phyloP scores from a whole-genome alignment of 768 basidiomycete species.

The Sarcomyxa edulis region DNA sequence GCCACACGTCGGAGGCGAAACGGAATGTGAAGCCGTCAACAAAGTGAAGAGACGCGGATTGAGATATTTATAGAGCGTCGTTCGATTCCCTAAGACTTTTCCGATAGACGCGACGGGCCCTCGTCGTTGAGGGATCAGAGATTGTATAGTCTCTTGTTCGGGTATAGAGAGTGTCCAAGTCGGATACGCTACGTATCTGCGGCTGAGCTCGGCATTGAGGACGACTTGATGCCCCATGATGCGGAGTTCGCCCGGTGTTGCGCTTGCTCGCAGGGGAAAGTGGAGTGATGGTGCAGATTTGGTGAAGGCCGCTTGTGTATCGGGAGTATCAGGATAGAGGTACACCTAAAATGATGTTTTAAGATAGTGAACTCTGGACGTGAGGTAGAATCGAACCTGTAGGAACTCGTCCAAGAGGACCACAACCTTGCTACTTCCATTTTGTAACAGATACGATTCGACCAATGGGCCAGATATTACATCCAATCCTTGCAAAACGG shows the following conservation, averaged over 20 bases:
- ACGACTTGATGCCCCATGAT: constrained; percentile 55
- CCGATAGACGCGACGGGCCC: constrained; percentile 73
- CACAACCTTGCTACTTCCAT: constrained; percentile 42
- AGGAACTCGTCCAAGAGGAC: constrained; percentile 72
- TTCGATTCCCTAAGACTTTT: constrained; percentile 80
- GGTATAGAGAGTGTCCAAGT: constrained; percentile 64
- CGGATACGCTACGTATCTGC: constrained; percentile 45
- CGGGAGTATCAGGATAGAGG: constrained; percentile 59
- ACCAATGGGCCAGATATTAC: constrained; percentile 53
- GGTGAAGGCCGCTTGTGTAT: constrained; percentile 36
- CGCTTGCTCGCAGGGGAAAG: constrained; percentile 48
- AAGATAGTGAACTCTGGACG: too few species aligned
- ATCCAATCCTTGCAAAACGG: constrained; percentile 53
- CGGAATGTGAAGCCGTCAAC: constrained; percentile 38
- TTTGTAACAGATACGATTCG: constrained; percentile 52
- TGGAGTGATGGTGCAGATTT: constrained; percentile 40
- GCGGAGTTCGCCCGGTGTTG: constrained; percentile 31
- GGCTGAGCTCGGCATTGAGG: constrained; percentile 34
- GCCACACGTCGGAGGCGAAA: constrained; percentile 36
- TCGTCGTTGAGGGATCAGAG: constrained; percentile 40
- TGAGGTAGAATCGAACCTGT: constrained; percentile 44
- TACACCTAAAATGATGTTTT: constrained; percentile 37
- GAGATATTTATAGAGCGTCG: constrained; percentile 91
- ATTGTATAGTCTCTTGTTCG: constrained; percentile 50
- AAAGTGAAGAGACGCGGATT: constrained; percentile 75